Conservation (phyloP, 2,329 filamentous ascomycete genomes). For the Ustulina deusta region DNA sequence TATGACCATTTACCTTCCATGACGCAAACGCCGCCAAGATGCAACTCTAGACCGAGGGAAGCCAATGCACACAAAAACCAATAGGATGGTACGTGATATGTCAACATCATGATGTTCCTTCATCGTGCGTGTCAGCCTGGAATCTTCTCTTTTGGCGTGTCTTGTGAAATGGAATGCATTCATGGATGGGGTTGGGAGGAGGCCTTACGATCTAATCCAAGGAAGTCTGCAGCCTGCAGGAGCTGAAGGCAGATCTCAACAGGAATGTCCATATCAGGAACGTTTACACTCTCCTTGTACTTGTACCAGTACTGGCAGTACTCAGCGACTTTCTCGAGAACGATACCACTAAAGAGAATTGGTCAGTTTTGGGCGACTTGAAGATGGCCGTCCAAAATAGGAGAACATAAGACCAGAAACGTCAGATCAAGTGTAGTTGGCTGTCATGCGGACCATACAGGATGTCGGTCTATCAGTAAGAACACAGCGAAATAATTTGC, state of each 20-base stretch:
- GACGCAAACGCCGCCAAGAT: conserved; percentile 22
- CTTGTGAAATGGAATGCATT: conserved; percentile 11
- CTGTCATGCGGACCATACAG: conserved; percentile 62
- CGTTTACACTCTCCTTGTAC: conserved; percentile 75
- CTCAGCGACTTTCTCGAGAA: conserved; percentile 84
- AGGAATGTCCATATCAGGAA: conserved; percentile 84
- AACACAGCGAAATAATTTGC: conserved; percentile 57
- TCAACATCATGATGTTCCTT: conserved; percentile 19
- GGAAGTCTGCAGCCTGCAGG: conserved; percentile 80
- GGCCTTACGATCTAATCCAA: conserved; percentile 74
- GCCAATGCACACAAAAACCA: neutral
- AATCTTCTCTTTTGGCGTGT: conserved; percentile 32
- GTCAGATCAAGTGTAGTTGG: conserved; percentile 75
- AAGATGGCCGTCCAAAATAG: neutral
- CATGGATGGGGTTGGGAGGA: conserved; percentile 4
- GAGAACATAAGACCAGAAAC: conserved; percentile 23
- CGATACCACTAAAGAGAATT: conserved; percentile 66
- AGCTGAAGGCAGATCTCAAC: conserved; percentile 83
- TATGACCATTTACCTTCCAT: conserved; percentile 23
- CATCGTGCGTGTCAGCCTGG: neutral
- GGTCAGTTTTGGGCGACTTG: conserved; percentile 38
- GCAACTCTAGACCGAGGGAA: neutral
- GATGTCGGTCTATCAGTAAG: conserved; percentile 60
- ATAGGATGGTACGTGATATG: neutral
- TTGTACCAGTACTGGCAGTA: conserved; percentile 88